Evolutionary conservation across 306 rosid genomes (phyloP), one percentile per base, ranked within the genome.

Genomic region (Abrus precatorius): DNA sequence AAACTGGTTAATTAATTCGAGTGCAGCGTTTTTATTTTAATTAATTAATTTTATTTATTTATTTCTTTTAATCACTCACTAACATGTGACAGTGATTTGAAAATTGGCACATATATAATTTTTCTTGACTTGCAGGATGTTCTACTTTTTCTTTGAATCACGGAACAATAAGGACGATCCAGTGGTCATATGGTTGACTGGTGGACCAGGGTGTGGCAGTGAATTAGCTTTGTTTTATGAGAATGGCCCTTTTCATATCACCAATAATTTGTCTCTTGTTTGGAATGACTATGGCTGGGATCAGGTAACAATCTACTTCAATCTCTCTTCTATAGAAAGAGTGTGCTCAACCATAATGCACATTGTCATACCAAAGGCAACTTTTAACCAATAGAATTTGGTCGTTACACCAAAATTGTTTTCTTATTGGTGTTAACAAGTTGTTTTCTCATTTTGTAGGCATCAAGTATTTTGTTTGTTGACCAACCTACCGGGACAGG

Each of bases 271-370:
- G 85, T 95, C 99, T 69, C 97, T 95, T 63, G 74, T 40, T 0
- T 95, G 99, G 99, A 95, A 95, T 81, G 89, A 91, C 7, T 86
- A 82, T 56, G 99, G 99, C 68, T 95, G 99, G 99, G 99, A 95
- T 82, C 85, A 86, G 95, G 99, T 94, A 40, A 1, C 20, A 0
- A 14, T 47, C 33, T 9, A 40, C 41, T 40, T 33, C 9, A 12
- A 20, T 20, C 1, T 65, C 32, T 13, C 7, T 1, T 44, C 20
- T 13, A 10, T 1, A 6, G 28, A 48, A 36, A 36, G 0, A 36
- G 40, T 36, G 40, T 36, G 40, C 1, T 52, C 29, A 52, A 47
- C 52, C 13, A 5, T 52, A 4, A 9, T 6, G 29, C 40, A 36
- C 40, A 36, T 20, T 20, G 20, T 20, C 20, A 20, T 20, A 20